These are phyloP conservation scores for Prototheca wickerhamii DNA, from an alignment of 163 green algal genomes.

Conservation along the genomic window DNA sequence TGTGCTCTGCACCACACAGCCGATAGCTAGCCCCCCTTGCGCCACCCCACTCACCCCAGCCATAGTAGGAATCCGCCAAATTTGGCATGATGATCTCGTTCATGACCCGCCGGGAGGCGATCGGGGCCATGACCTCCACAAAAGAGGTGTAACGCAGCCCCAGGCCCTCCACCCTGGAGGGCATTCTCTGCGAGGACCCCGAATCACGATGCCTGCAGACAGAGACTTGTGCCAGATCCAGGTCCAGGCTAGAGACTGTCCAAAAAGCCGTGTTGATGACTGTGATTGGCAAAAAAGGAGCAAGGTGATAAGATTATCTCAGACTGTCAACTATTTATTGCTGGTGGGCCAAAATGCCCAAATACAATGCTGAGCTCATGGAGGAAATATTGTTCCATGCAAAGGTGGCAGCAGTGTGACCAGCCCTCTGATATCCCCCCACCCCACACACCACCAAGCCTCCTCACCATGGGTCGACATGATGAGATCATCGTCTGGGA, in stretches of 20 bases:
- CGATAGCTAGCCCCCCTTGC: no score
- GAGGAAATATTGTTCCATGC: no score
- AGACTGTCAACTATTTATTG: background rate
- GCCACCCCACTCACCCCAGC: background rate
- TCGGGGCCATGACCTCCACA: background rate
- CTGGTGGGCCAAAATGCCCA: no score
- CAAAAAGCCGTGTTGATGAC: background rate
- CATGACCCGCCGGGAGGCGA: background rate
- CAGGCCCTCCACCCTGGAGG: no score
- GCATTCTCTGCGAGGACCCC: background rate
- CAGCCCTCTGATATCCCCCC: background rate
- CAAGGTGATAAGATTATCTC: background rate
- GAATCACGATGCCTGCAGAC: background rate
- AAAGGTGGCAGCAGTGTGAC: no score
- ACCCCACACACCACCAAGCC: background rate
- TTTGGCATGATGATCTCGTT: background rate
- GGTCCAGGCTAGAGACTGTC: background rate
- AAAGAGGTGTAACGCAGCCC: background rate
- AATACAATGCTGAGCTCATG: no score
- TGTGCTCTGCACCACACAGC: no score
- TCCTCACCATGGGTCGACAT: background rate
- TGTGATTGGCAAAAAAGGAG: background rate
- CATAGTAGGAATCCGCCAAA: background rate
- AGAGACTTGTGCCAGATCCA: background rate
- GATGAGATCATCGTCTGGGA: background rate